These are phyloP conservation scores for Aureobasidium melanogenum DNA, from an alignment of 2,329 filamentous ascomycete species.

Conservation along the genomic window DNA sequence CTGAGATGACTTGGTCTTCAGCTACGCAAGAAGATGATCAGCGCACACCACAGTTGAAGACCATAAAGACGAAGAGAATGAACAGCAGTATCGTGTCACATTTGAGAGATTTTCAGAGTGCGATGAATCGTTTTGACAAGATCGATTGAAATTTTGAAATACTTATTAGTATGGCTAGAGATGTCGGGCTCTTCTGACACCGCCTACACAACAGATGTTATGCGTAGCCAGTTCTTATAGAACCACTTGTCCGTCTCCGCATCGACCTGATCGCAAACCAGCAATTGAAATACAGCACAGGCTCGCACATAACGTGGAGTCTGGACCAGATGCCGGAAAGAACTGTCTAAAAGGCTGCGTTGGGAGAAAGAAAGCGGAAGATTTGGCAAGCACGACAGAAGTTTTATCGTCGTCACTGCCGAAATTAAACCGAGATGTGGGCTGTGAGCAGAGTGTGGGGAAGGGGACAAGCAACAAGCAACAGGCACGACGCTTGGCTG, in stretches of 20 bases:
- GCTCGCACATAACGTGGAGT: constrained; percentile 60
- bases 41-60: neutral
- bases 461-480: neutral
- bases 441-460: neutral
- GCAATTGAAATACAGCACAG: constrained; percentile 47
- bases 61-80: neutral
- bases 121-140: neutral
- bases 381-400: neutral
- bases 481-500: neutral
- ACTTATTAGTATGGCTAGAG: neutral
- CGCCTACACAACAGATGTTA: constrained; percentile 61
- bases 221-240: constrained; percentile 68
- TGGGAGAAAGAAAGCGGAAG: constrained; percentile 29
- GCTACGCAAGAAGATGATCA: neutral
- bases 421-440: neutral
- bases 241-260: constrained; percentile 48
- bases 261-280: constrained; percentile 54
- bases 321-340: constrained; percentile 54
- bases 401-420: neutral
- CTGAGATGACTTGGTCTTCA: neutral
- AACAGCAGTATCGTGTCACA: neutral
- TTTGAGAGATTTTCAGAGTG: neutral
- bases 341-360: constrained; percentile 77
- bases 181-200: constrained; percentile 78
- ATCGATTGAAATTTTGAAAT: neutral